Base-by-base conservation (phyloP, 108 stramenopile genomes). In the Skeletonema tropicum region DNA sequence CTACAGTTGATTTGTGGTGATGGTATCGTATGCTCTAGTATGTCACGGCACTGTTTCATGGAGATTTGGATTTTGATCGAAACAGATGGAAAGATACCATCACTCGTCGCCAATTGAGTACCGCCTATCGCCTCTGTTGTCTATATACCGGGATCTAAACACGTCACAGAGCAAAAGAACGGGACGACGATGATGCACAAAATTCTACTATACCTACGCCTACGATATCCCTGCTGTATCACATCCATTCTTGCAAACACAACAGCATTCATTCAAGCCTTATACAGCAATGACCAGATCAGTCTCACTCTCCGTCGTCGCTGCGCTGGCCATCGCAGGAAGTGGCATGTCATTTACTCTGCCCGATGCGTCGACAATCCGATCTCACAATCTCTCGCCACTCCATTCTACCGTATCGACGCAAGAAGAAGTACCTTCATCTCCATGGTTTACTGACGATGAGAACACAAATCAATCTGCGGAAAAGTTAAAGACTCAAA, bases 401-500 rank as follows among this genome's bases (percentile, higher is more conserved):
- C 52, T 55, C 52, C 21, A 55, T 21, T 23, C 52, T 55, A 23
- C 52, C 52, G 52, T 23, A 10, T 21, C 52, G 19, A 21, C 19
- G n/a, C 48, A 49, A 6, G 23, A 5, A 52, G 49, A 55, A 21
- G 14, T 38, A 9, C 42, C 58, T 8, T 46, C 73, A 8, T 74
- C 80, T 31, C 73, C 76, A 39, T 80, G 80, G 80, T 80, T 80
- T 69, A 71, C 60, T 30, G 78, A 75, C 55, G 52, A 70, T 23
- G 33, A 52, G 11, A 30, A 25, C 32, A 36, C 17, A 7, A 70
- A 59, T 38, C 68, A 60, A 25, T 73, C 77, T 23, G 62, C 68
- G 45, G 80, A 84, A 21, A 84, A 82, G 68, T 29, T 89, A 45
- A 95, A 95, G 76, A 66, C 85, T 9, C 86, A 91, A 66, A 85